Evolutionary conservation across 306 rosid genomes (phyloP).

Genomic region (Chamaecrista fasciculata): DNA sequence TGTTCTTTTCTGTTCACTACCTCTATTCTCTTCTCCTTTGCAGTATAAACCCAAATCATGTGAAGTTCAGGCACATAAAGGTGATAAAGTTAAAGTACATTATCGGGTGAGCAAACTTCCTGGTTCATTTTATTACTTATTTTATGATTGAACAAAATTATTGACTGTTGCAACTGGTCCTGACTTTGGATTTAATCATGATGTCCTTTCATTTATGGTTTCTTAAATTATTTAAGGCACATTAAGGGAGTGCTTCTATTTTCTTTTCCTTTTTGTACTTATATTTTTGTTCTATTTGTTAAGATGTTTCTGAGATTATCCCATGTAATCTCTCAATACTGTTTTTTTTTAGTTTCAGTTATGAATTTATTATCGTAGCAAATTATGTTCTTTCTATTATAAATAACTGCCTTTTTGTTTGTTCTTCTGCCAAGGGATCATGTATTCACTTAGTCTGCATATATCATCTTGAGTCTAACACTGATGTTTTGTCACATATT

Average conservation of each 20-base stretch:
- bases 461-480: background rate
- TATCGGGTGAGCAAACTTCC: constrained; percentile 63
- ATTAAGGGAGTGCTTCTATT: background rate
- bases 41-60: constrained; percentile 87
- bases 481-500: constrained; percentile 5
- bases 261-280: background rate
- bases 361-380: background rate
- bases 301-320: background rate
- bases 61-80: constrained; percentile 86
- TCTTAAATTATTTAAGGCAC: background rate
- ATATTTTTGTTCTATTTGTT: background rate
- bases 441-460: constrained; percentile 12
- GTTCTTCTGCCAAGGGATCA: constrained; percentile 11
- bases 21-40: constrained; percentile 25
- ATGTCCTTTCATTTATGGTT: background rate
- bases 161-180: background rate
- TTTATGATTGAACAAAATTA: background rate
- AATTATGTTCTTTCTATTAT: background rate
- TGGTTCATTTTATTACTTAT: constrained; percentile 17
- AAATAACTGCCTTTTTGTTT: background rate
- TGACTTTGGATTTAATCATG: background rate
- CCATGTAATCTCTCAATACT: background rate
- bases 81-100: constrained; percentile 88
- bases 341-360: background rate
- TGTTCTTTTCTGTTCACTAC: constrained; percentile 9